Evolutionary conservation across 257 asterid species (phyloP).

Genomic region (Cynanchum wilfordii): DNA sequence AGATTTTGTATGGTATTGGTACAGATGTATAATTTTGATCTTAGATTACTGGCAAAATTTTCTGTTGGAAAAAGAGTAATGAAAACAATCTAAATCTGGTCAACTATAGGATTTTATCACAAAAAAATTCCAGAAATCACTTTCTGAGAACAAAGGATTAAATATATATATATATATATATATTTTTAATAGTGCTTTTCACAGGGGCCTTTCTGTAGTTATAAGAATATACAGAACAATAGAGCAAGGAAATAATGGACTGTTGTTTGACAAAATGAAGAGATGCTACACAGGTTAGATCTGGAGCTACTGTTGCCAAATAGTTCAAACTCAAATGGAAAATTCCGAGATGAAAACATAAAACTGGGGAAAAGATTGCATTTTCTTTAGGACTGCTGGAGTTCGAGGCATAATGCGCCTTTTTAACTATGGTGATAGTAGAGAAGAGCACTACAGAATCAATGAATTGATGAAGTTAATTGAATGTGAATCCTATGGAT

Average conservation of each 20-base stretch:
- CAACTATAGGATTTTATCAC: background rate
- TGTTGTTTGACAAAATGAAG: background rate
- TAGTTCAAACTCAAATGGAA: background rate
- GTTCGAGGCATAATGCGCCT: background rate
- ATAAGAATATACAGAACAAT: background rate
- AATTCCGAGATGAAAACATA: background rate
- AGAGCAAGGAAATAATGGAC: background rate
- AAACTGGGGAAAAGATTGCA: background rate
- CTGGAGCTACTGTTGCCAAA: background rate
- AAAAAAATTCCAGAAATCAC: background rate
- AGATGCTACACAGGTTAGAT: background rate
- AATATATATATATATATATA: no score
- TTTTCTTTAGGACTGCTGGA: background rate
- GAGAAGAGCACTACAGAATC: background rate
- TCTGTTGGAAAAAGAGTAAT: background rate
- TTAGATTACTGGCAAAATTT: background rate
- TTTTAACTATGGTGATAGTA: background rate
- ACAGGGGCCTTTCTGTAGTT: background rate
- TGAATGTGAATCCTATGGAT: background rate
- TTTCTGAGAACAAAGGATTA: background rate
- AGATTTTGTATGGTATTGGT: background rate
- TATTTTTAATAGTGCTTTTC: background rate
- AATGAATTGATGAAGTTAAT: background rate
- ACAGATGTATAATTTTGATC: background rate
- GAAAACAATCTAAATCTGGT: background rate